Conservation (phyloP, 106 monocot species). For the Dioscorea zingiberensis region DNA sequence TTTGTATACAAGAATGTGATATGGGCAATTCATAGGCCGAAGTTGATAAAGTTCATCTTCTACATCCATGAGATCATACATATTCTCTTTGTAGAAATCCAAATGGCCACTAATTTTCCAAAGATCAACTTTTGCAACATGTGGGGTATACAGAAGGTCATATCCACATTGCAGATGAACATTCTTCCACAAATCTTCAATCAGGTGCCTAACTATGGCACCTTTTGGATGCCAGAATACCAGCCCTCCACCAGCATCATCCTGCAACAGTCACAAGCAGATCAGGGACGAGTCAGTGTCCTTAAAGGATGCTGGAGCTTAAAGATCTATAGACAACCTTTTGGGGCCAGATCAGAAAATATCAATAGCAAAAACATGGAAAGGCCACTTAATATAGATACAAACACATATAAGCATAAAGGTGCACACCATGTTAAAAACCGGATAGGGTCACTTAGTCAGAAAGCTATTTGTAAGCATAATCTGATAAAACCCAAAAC, state of each 20-base stretch:
- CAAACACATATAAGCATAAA: too few species aligned
- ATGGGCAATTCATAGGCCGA: conserved; percentile 95
- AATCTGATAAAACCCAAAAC: too few species aligned
- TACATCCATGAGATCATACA: conserved; percentile 87
- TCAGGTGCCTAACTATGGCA: conserved; percentile 71
- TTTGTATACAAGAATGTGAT: conserved; percentile 87
- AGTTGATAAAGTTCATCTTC: conserved; percentile 94
- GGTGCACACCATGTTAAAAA: too few species aligned
- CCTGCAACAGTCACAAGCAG: conserved; percentile 42
- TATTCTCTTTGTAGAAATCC: conserved; percentile 91
- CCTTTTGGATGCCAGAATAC: conserved; percentile 99
- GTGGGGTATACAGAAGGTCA: conserved; percentile 88
- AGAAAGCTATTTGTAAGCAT: too few species aligned
- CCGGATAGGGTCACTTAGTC: too few species aligned
- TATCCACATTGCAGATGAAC: conserved; percentile 76
- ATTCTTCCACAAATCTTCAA: conserved; percentile 95
- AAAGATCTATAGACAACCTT: too few species aligned
- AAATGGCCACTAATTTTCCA: conserved; percentile 91
- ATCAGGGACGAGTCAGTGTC: neutral
- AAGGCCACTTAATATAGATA: too few species aligned
- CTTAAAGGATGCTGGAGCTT: too few species aligned
- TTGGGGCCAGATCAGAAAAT: too few species aligned
- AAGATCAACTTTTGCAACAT: conserved; percentile 87
- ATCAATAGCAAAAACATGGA: too few species aligned
- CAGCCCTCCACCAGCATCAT: conserved; percentile 87